A percentile compares a stretch with the other conserved stretches of the same genome.
These are phyloP conservation scores for Scheffersomyces amazonensis DNA, from an alignment of 805 yeast genomes.

Conservation along the genomic window DNA sequence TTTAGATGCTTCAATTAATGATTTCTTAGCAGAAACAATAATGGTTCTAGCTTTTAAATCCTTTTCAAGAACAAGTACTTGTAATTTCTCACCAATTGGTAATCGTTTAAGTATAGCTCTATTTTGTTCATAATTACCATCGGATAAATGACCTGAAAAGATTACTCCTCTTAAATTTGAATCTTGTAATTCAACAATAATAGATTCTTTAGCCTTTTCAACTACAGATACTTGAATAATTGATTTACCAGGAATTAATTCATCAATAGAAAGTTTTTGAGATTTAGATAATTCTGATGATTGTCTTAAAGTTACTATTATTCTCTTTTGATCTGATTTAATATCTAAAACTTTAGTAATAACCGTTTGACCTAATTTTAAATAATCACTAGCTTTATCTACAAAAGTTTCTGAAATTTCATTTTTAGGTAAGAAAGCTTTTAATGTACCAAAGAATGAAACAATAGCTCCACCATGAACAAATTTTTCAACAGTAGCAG, in stretches of 20 bases:
- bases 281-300: conserved; percentile 49
- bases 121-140: conserved; percentile 70
- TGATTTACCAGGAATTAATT: conserved; percentile 59
- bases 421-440: conserved; percentile 78
- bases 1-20: conserved; percentile 65
- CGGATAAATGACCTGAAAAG: conserved; percentile 71
- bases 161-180: conserved; percentile 65
- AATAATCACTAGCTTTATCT: conserved; percentile 69
- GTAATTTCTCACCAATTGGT: conserved; percentile 58
- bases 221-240: conserved; percentile 58
- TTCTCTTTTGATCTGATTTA: conserved; percentile 49
- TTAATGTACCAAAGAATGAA: conserved; percentile 74
- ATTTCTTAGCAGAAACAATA: conserved; percentile 60
- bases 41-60: conserved; percentile 60
- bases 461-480: conserved; percentile 78
- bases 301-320: conserved; percentile 73
- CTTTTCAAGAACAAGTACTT: conserved; percentile 65
- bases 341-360: conserved; percentile 60
- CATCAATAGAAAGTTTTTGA: conserved; percentile 44
- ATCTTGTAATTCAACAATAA: conserved; percentile 59
- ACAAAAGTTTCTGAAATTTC: conserved; percentile 92
- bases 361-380: conserved; percentile 83
- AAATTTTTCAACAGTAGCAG: conserved; percentile 73
- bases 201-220: conserved; percentile 73
- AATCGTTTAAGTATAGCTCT: conserved; percentile 63